Base-by-base conservation (phyloP, 2,329 filamentous ascomycete species). In the Cadophora gregata region DNA sequence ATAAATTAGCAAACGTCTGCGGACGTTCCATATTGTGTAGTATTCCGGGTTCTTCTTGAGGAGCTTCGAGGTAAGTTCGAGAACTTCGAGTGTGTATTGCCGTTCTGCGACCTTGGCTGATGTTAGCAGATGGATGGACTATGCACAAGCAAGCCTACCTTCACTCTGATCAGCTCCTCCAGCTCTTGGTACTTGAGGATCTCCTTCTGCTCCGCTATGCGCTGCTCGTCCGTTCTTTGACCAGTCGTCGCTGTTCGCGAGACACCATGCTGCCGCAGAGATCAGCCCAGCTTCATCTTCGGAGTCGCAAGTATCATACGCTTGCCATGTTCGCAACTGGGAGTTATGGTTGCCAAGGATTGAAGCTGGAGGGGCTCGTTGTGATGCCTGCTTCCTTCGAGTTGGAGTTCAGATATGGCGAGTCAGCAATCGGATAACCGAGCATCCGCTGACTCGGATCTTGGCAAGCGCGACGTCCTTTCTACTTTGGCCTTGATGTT, bases 21-120 rank as follows among this genome's bases (percentile, higher is more conserved):
- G 90, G 81, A 90, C 86, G 84, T 96, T 96, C 93, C 93, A 96
- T 85, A 93, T 86, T 65, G 93, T 95, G 81, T 96, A 96, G 82
- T 94, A 94, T 79, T 96, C 93, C 29, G 93, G 93, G 78, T 96
- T 96, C 74, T 90, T 85, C 56, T 85, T 85, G 63, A 95, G 84
- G 53, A 96, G 85, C 72, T 87, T 88, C n/a, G 90, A 89, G 38
- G 90, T 91, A 63, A 91, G 85, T 69, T 86, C 81, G 73, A 94
- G 86, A 48, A 88, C 85, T 64, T 87, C 82, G 64, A 81, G 72
- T 8, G 76, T 78, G 60, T 78, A 77, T 68, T 77, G 71, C n/a
- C 67, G 74, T 59, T 76, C 72, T 63, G 73, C 72, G 45, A 75
- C 68, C 75, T 77, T 55, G 9, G 16, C n/a, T n/a, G 42, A 19